Evolutionary conservation across 192 early-diverging fungal species (phyloP), one percentile per base, ranked within the genome.

Genomic region (Coemansia pectinata): DNA sequence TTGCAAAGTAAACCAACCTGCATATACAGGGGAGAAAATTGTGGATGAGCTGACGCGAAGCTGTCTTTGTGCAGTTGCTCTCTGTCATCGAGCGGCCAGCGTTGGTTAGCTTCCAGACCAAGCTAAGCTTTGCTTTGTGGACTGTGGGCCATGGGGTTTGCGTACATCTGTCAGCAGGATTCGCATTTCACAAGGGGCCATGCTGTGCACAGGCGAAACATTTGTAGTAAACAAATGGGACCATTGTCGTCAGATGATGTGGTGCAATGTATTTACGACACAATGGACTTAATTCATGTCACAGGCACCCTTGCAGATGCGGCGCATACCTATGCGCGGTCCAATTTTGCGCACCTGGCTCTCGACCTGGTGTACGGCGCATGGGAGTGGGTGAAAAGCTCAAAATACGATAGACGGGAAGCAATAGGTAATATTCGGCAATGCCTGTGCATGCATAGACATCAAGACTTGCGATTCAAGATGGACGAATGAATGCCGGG

Each of bases 241-340:
- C 5, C 25, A 59, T 33, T 59, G 57, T 57, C 17, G 12, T 7
- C 55, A 57, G 12, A 31, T 57, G 29, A 17, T 9, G 19, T 15
- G 29, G 31, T 29, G 55, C 55, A 38, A 34, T 21, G 8, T 59
- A 14, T 36, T 17, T 25, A 31, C 11, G 33, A 19, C 9, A 65
- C 64, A 65, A 52, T 65, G 7, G 1, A 21, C 23, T 66, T 66
- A 53, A 66, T 66, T 40, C 21, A 55, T 55, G 48, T 55, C 65
- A 66, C 65, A 23, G 14, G 36, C 59, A 21, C 19, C 36, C 34
- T 40, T 61, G 59, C 59, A 61, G 59, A 4, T 4, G 55, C 29
- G 48, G 15, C 5, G 47, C 33, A 36, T 25, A 34, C 15, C 45
- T 29, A 38, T 52, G 64, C n/a, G n/a, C 44, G 3, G 14, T n/a